Base-by-base conservation (phyloP, 2,329 filamentous ascomycete genomes). In the Fusarium longipes region DNA sequence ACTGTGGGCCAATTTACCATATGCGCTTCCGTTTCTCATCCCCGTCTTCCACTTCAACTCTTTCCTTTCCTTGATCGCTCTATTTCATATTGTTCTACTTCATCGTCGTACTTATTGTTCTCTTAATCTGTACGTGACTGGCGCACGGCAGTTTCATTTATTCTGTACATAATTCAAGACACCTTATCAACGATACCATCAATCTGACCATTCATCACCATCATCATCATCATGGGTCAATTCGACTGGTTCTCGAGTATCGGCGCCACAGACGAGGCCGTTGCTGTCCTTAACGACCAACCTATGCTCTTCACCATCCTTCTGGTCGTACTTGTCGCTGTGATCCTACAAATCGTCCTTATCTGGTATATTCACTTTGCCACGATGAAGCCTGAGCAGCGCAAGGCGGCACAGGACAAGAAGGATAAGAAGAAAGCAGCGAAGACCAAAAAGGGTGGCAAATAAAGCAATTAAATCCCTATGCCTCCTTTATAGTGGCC, bases 211-310 rank as follows among this genome's bases (percentile, higher is more conserved):
- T 43, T 25, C 25, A 48, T 38, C 29, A 32, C 45, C 54, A 33
- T 32, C 44, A 35, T 24, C 30, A 49, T 25, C 32, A 20, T 25
- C 45, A 83, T 83, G 79, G 84, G 82, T 63, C 80, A 85, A 74
- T 88, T 88, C 74, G 84, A 83, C 75, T 89, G 83, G 81, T 83
- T 89, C 68, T 73, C 73, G 71, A 82, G 78, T 60, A 83, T 89
- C 70, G 86, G 86, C 76, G 86, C 86, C 47, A 88, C 86, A 18
- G 79, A 81, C 33, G 78, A 87, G 74, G 86, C 86, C 68, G 84
- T 89, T 70, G 85, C 84, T 66, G 82, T 83, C 52, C 80, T 89
- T 74, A 88, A 88, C 78, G 85, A 88, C 72, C 86, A 89, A 76
- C 86, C 86, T 22, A 78, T 83, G 63, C 79, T 88, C 53, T 87